These are phyloP conservation scores for Ustilago sp. DNA, from an alignment of 1,284 basidiomycete genomes.

Conservation along the genomic window DNA sequence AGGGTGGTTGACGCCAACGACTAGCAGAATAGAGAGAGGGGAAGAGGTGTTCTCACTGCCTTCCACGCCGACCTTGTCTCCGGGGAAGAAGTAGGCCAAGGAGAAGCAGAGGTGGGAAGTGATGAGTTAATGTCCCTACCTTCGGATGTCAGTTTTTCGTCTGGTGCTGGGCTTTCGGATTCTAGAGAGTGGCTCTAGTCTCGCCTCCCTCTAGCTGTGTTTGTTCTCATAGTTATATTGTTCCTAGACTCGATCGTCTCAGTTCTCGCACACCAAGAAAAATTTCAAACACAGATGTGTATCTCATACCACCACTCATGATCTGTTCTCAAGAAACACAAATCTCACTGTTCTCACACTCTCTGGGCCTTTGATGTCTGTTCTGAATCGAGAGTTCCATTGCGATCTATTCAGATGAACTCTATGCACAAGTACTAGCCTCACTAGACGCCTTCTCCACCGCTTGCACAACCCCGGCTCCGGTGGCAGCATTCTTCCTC, in stretches of 20 bases:
- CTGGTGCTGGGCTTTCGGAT: slow-evolving; percentile 1
- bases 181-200: slow-evolving; percentile 4
- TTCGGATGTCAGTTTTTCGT: not conserved
- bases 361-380: too few relatives aligned
- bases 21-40: not conserved
- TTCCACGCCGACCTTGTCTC: not conserved
- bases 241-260: not conserved
- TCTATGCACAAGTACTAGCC: not conserved
- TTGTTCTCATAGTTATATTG: not conserved
- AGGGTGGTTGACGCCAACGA: not conserved
- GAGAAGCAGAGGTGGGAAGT: not conserved
- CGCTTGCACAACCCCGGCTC: not conserved
- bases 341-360: too few relatives aligned
- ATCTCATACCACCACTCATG: too few relatives aligned
- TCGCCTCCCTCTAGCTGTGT: not conserved
- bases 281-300: too few relatives aligned
- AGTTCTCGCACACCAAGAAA: too few relatives aligned
- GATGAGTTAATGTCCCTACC: slow-evolving; percentile 8
- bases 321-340: too few relatives aligned
- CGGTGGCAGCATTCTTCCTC: slow-evolving; percentile 19
- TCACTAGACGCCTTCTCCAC: not conserved
- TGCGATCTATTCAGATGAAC: not conserved
- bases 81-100: not conserved
- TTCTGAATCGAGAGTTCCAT: too few relatives aligned
- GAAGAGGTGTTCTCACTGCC: not conserved